Evolutionary conservation across 495 filamentous ascomycete genomes (phyloP), one percentile per base, ranked within the genome.

Genomic region (Penicillium robsamsonii): DNA sequence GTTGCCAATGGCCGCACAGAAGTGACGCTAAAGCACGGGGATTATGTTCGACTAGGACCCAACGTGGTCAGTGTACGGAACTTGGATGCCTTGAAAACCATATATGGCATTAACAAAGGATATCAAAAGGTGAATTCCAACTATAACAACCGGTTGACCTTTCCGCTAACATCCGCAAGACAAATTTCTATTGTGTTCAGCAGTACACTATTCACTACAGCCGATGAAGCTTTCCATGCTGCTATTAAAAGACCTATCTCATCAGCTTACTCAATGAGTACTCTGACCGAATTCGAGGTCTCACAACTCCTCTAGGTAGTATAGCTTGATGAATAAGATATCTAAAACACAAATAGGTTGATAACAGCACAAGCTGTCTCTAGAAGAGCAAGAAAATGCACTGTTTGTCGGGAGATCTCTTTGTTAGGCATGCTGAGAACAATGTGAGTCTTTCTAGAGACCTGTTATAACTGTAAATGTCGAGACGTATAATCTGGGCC

Each of bases 1-100:
- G 35, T 38, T 1, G 35, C 35, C 35, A 38, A 38, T 38, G 35
- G 35, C 3, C 15, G 35, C n/a, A 2, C n/a, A 38, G 15, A 38
- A 17, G 35, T 38, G 35, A 38, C n/a, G 35, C 35, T 38, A 8
- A 66, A 70, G 27, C 80, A 85, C 57, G 85, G 85, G 0, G 68
- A 76, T 1, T 68, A 79, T 6, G 84, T 88, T 15, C 76, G 85
- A 8, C 64, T 86, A 5, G 84, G 84, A 0, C 84, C 85, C 6
- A 77, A 83, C 18, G 74, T 78, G 29, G 70, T 87, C 15, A 84
- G 78, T 43, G 73, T 86, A 15, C 58, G 71, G 35, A 74, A 78
- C 31, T 59, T 59, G 9, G 71, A 38, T 38, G 35, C 67, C 0
- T 73, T 80, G 35, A 60, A 63, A 37, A 56, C 35, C 1, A 55